Percentiles rank a stretch among this genome's conserved stretches.
Evolutionary conservation across 768 basidiomycete species (phyloP).

Genomic region (Lactarius evosmus): DNA sequence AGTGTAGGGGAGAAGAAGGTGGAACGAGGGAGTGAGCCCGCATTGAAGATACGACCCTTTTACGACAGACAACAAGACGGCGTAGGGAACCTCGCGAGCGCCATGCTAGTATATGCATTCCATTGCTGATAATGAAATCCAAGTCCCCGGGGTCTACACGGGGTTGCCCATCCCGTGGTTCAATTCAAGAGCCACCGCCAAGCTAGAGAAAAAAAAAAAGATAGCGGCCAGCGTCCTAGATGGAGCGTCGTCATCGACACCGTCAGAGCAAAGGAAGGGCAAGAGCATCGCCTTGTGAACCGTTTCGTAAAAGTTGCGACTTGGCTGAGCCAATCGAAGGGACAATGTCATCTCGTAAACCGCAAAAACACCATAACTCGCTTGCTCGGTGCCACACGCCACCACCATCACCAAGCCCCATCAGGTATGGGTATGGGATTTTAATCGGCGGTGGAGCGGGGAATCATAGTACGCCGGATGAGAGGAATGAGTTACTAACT

Average conservation of each 20-base stretch:
- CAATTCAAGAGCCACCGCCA: neutral
- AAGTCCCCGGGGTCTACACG: neutral
- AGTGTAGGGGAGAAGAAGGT: neutral
- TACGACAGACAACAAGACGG: slow-evolving; percentile 7
- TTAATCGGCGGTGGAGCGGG: neutral
- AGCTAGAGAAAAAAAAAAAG: neutral
- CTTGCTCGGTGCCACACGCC: neutral
- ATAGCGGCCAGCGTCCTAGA: neutral
- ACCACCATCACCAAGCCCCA: neutral
- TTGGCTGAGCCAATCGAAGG: neutral
- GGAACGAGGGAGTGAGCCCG: neutral
- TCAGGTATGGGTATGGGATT: neutral
- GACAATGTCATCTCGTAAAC: neutral
- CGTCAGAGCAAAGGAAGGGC: neutral
- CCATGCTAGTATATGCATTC: slow-evolving; percentile 1
- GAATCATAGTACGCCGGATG: neutral
- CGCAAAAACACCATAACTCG: neutral
- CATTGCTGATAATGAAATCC: neutral
- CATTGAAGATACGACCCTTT: slow-evolving; percentile 15
- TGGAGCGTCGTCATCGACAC: neutral
- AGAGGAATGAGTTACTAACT: neutral
- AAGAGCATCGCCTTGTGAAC: neutral
- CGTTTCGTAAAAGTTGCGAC: neutral
- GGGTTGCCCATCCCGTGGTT: neutral
- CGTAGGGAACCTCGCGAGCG: neutral